These are phyloP conservation scores for Aspergillus leporis DNA, from an alignment of 495 filamentous ascomycete genomes.

Conservation along the genomic window DNA sequence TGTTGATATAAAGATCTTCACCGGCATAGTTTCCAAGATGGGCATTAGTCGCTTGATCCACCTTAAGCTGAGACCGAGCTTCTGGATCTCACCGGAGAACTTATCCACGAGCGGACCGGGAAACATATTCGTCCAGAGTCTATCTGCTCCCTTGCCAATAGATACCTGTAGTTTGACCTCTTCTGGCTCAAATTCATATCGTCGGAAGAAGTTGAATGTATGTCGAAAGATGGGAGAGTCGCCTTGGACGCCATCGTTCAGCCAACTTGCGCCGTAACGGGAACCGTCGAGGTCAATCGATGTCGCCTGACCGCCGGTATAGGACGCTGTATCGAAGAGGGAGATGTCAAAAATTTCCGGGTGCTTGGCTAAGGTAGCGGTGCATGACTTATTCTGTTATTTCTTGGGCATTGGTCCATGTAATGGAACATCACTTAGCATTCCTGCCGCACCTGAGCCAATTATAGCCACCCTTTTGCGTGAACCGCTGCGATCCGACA, in stretches of 20 bases:
- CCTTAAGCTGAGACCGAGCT: conserved; percentile 64
- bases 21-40: conserved; percentile 71
- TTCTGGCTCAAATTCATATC: conserved; percentile 65
- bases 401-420: not conserved
- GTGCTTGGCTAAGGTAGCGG: conserved; percentile 70
- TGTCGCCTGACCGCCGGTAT: conserved; percentile 80
- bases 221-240: conserved; percentile 79
- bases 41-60: conserved; percentile 70
- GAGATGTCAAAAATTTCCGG: conserved; percentile 74
- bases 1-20: conserved; percentile 61
- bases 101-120: conserved; percentile 66
- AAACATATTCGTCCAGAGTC: conserved; percentile 82
- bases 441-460: conserved; percentile 66
- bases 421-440: conserved; percentile 37
- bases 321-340: conserved; percentile 64
- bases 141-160: conserved; percentile 71
- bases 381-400: conserved; percentile 60
- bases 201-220: conserved; percentile 74
- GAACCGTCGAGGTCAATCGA: conserved; percentile 71
- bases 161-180: conserved; percentile 76
- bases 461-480: conserved; percentile 58
- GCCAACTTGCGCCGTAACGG: conserved; percentile 69
- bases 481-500: not conserved
- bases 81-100: conserved; percentile 64
- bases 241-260: conserved; percentile 85